Conservation (phyloP, 2,329 filamentous ascomycete species). For the Samsoniella hepiali region DNA sequence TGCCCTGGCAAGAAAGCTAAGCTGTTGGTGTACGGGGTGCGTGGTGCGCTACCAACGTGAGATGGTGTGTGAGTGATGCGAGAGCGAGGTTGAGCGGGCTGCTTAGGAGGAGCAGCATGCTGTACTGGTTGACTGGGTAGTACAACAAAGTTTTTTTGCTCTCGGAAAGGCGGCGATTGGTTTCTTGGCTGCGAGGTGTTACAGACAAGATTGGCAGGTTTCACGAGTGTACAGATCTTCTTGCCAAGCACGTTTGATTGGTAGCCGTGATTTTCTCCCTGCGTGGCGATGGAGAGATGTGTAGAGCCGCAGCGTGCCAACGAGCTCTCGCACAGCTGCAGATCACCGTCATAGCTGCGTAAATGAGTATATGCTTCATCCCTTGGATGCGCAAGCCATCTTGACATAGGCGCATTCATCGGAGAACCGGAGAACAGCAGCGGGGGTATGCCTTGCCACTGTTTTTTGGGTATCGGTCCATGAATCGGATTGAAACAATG, state of each 20-base stretch:
- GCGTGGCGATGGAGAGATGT: neutral
- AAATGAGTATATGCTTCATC: neutral
- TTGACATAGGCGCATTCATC: slow-evolving; percentile 6
- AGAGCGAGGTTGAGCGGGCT: neutral
- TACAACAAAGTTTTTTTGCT: neutral
- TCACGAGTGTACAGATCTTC: neutral
- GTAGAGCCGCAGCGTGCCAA: slow-evolving; percentile 8
- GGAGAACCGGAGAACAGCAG: neutral
- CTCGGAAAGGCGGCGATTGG: neutral
- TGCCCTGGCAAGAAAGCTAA: neutral
- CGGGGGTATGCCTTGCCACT: too few species aligned
- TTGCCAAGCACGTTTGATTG: neutral
- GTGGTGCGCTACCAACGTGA: neutral
- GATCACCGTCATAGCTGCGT: slow-evolving; percentile 13
- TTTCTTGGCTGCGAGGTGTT: neutral
- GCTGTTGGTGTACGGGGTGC: neutral
- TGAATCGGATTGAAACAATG: too few species aligned
- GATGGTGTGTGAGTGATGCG: neutral
- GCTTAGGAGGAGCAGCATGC: neutral
- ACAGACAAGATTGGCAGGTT: neutral
- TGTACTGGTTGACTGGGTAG: too few species aligned
- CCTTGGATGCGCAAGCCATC: slow-evolving; percentile 8
- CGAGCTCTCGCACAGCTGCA: neutral
- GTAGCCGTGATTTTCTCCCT: neutral
- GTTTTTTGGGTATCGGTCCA: too few species aligned